Base-by-base conservation (phyloP, 2,329 filamentous ascomycete genomes). In the Arachnomyces sp. region DNA sequence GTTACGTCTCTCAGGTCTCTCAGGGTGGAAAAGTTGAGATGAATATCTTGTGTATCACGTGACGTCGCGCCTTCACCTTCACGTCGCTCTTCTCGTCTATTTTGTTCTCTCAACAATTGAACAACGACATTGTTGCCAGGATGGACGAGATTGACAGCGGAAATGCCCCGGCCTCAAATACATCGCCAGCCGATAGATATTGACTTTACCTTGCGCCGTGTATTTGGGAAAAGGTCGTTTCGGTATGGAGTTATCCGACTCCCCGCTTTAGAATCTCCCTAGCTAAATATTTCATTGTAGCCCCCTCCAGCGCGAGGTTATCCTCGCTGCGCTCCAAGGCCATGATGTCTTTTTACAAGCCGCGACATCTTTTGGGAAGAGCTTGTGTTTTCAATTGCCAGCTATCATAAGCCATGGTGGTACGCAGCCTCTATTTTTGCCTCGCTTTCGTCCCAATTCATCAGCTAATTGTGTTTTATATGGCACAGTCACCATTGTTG, bases 311-410 rank as follows among this genome's bases (percentile, higher is more conserved):
- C 79, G 85, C 44, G 88, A 96, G 55, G 88, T 95, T 42, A 90
- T 96, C 40, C 72, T 75, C 43, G 84, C 86, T 6, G 84, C 85
- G 2, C 71, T 95, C 7, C 77, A 83, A 41, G 83, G 86, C 12
- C 74, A 89, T 47, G 90, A 96, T 80, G 83, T 96, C 32, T 95
- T 94, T 56, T 75, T 96, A 1, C 90, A 95, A 63, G 90, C 90
- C 15, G 68, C 68, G 2, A 72, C 68, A 3, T 71, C 68, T 0
- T 95, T 95, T 60, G 90, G 89, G 31, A 95, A 95, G 63, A 93
- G 86, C 55, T 63, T 95, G 39, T 95, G 90, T 66, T 95, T 90
- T 58, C 89, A 95, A 59, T 72, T 95, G 1, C 89, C 89, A 7
- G 89, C 89, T 16, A 80, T 95, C 25, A 81, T 94, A 42, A 83